Base-by-base conservation (phyloP, 345 rosid species). In the Linum lewisii region DNA sequence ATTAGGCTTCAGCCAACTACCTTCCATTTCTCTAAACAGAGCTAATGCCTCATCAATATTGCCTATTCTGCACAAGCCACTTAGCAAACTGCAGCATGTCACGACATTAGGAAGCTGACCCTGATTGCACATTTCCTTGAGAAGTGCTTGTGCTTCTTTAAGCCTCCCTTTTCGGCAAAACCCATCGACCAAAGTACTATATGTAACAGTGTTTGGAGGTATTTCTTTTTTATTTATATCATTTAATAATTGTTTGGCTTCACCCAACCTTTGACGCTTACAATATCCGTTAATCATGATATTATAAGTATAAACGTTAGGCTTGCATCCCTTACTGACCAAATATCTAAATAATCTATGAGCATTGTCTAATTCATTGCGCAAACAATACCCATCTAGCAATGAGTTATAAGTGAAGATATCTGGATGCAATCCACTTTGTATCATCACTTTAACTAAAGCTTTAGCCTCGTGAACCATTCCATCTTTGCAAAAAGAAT, bases 11-110 rank as follows among this genome's bases (percentile, higher is more conserved):
- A 62, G 4, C 14, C 58, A 2, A 14, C 58, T 19, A 11, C 21
- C 15, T 21, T 29, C 4, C 21, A 45, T 51, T 62, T 20, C 49
- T 21, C 7, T n/a, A 34, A 51, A 62, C 9, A 62, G 18, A 24
- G 20, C 18, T 15, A 63, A 54, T 21, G 66, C 60, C 18, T 34
- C 19, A 6, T 53, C 59, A 5, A 37, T 3, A 32, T 23, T 23
- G 10, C 58, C 66, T 15, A 51, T 47, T 38, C 38, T 52, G n/a
- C 51, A 63, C 10, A 53, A 51, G 23, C 66, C 66, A 36, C 23
- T 47, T 8, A 38, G 16, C 3, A 63, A 19, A 36, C 22, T 38
- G 7, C 34, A 14, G 59, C 11, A 51, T 5, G 59, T 53, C 11
- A 18, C 19, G 21, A 8, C 11, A 54, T 24, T 1, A 5, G 66